These are phyloP conservation scores for Camellia oleifera DNA, from an alignment of 179 eudicot genomes.

Conservation along the genomic window DNA sequence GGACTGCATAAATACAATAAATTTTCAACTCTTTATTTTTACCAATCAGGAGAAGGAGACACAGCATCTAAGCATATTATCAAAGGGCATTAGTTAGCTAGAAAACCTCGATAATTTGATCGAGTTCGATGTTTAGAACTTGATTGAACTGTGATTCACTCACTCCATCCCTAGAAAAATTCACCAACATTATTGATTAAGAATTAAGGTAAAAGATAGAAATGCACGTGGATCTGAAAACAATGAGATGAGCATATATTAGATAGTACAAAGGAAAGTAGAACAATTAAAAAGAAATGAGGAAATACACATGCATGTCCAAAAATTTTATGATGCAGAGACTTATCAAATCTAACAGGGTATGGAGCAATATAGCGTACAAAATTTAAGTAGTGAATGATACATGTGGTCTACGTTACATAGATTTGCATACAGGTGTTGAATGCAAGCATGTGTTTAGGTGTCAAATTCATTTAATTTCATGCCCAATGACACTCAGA, in stretches of 20 bases:
- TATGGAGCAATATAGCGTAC: not conserved
- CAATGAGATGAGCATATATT: not conserved
- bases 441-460: too few species aligned
- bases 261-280: not conserved
- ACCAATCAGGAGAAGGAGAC: not conserved
- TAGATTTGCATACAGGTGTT: too few species aligned
- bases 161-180: constrained; percentile 65
- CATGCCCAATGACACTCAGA: too few species aligned
- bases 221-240: not conserved
- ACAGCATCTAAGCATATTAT: not conserved
- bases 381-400: too few species aligned
- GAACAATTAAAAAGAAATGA: not conserved
- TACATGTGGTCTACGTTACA: too few species aligned
- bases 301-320: not conserved
- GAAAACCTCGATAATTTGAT: constrained; percentile 70
- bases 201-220: not conserved
- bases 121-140: constrained; percentile 72
- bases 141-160: constrained; percentile 85
- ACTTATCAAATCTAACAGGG: not conserved
- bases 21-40: not conserved
- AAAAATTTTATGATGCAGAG: not conserved
- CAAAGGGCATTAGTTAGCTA: not conserved
- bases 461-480: too few species aligned
- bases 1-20: constrained; percentile 39
- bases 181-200: not conserved